Conservation (phyloP, 2,329 filamentous ascomycete genomes). For the Aspergillus sp. region DNA sequence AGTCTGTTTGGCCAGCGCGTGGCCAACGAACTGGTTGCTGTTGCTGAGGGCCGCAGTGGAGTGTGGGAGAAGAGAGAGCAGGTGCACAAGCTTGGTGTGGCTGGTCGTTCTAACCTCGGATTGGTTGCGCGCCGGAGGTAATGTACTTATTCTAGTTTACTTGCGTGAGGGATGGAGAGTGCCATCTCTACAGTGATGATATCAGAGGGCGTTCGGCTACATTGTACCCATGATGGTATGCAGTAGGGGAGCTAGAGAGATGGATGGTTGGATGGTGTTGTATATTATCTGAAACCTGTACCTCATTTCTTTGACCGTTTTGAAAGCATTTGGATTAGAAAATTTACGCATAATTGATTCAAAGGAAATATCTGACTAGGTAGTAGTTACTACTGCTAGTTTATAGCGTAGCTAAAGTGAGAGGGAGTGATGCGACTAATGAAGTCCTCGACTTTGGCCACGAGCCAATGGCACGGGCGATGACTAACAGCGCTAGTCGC, state of each 20-base stretch:
- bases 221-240: background rate
- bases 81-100: slow-evolving; percentile 79
- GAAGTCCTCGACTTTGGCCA: background rate
- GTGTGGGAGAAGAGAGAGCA: slow-evolving; percentile 80
- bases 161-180: too few species aligned
- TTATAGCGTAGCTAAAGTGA: too few species aligned
- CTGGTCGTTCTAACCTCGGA: slow-evolving; percentile 68
- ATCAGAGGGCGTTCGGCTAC: background rate
- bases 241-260: background rate
- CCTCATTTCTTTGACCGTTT: background rate
- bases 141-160: background rate
- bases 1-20: slow-evolving; percentile 74
- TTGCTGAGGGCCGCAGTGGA: slow-evolving; percentile 79
- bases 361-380: too few species aligned
- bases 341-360: background rate
- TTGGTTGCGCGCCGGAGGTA: slow-evolving; percentile 1
- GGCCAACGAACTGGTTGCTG: slow-evolving; percentile 81
- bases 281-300: background rate
- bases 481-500: background rate
- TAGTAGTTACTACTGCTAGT: too few species aligned
- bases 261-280: background rate
- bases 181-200: background rate
- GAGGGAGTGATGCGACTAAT: background rate
- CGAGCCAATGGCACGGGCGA: background rate
- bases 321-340: background rate